These are phyloP conservation scores for Xylaria sp. DNA, from an alignment of 495 filamentous ascomycete genomes.

Conservation along the genomic window DNA sequence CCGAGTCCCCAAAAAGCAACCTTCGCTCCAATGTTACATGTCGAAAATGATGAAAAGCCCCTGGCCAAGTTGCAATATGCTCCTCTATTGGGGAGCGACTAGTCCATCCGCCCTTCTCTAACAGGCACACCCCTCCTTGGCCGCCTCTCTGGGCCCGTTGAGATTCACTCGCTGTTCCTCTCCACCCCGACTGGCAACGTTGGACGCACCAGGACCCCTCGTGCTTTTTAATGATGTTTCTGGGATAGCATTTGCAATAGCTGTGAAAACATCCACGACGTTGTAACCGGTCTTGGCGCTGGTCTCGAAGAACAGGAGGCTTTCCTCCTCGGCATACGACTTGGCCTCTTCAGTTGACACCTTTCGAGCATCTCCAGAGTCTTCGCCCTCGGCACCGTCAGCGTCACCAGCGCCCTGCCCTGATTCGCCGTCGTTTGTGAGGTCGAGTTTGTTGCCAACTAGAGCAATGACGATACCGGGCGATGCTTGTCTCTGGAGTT, in stretches of 20 bases:
- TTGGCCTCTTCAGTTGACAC: conserved; percentile 88
- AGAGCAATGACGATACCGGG: conserved; percentile 98
- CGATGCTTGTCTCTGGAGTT: conserved; percentile 95
- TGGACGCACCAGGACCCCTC: conserved; percentile 68
- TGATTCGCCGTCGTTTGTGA: conserved; percentile 65
- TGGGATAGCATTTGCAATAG: conserved; percentile 97
- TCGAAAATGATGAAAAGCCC: conserved; percentile 33
- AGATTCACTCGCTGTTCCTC: conserved; percentile 77
- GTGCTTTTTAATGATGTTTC: conserved; percentile 93
- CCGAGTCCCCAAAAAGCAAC: conserved; percentile 36
- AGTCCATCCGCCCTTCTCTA: conserved; percentile 44
- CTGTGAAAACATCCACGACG: conserved; percentile 94
- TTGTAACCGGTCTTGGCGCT: conserved; percentile 95
- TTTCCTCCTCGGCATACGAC: conserved; percentile 92
- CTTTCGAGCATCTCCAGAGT: conserved; percentile 82
- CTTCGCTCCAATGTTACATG: conserved; percentile 44
- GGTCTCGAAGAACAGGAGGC: conserved; percentile 94
- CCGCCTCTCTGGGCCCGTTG: conserved; percentile 62
- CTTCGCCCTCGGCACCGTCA: conserved; percentile 61
- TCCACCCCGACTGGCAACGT: conserved; percentile 56
- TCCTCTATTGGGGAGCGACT: conserved; percentile 11
- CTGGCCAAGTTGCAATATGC: conserved; percentile 25
- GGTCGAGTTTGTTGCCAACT: conserved; percentile 96
- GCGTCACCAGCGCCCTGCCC: conserved; percentile 41
- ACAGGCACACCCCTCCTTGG: conserved; percentile 95